Conservation (phyloP, 1,139 yeast species). For the Geotrichum histeridarum region DNA sequence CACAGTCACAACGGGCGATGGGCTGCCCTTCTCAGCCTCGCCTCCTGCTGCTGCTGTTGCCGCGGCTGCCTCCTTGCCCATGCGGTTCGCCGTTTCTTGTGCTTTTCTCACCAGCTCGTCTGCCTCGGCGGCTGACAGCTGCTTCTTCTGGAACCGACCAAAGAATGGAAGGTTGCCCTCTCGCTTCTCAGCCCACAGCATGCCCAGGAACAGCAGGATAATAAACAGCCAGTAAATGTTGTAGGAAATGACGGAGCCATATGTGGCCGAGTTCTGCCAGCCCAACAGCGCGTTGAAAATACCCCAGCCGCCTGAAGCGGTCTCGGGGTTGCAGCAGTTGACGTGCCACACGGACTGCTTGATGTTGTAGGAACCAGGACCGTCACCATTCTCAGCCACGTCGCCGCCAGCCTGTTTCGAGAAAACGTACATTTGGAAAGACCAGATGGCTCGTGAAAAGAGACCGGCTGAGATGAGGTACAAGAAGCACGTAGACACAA, state of each 20-base stretch:
- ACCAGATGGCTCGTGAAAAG: slow-evolving; percentile 88
- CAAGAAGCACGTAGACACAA: slow-evolving; percentile 77
- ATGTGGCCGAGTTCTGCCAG: slow-evolving; percentile 94
- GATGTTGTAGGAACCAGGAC: slow-evolving; percentile 92
- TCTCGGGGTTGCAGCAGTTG: slow-evolving; percentile 89
- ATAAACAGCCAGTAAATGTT: slow-evolving; percentile 69
- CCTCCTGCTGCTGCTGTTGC: neutral
- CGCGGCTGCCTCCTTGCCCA: neutral
- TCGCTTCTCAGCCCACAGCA: slow-evolving; percentile 55
- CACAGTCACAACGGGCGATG: neutral
- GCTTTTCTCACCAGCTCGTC: slow-evolving; percentile 34
- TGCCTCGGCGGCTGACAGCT: slow-evolving; percentile 30
- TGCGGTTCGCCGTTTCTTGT: slow-evolving; percentile 26
- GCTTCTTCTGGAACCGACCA: slow-evolving; percentile 25
- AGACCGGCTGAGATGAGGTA: slow-evolving; percentile 87
- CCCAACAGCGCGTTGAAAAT: slow-evolving; percentile 85
- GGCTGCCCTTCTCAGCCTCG: slow-evolving; percentile 13
- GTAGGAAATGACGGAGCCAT: slow-evolving; percentile 81
- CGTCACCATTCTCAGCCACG: slow-evolving; percentile 82
- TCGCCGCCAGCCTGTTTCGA: slow-evolving; percentile 74
- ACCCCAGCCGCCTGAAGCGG: slow-evolving; percentile 84
- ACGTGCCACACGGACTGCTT: slow-evolving; percentile 86
- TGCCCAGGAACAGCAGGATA: slow-evolving; percentile 47
- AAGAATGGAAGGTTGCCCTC: slow-evolving; percentile 33
- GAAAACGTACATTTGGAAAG: slow-evolving; percentile 66